Conservation (phyloP, 768 basidiomycete species). For the Tricholoma matsutake region DNA sequence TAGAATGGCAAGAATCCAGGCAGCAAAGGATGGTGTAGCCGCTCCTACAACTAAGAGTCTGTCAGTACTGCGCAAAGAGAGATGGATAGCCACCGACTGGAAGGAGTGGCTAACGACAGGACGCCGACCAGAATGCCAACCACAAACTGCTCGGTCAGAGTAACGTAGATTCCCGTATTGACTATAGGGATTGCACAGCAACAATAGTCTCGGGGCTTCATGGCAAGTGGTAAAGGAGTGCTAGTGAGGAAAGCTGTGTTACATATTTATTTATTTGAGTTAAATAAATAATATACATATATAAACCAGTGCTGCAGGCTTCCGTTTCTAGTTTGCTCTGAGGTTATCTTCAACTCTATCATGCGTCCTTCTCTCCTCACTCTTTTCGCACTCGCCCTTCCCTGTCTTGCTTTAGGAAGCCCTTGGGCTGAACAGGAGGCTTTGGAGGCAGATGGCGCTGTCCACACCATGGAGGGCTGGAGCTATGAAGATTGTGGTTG, state of each 20-base stretch:
- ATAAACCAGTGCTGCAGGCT: too few species aligned
- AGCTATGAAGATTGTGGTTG: conserved; percentile 71
- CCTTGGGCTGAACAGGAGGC: conserved; percentile 22
- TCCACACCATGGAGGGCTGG: conserved; percentile 51
- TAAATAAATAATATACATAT: not conserved
- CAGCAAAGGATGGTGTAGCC: conserved; percentile 73
- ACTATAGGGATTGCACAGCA: conserved; percentile 90
- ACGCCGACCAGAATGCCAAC: conserved; percentile 66
- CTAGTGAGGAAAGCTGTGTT: not conserved
- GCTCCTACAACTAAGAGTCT: conserved; percentile 73
- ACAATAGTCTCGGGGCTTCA: conserved; percentile 85
- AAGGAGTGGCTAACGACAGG: conserved; percentile 72
- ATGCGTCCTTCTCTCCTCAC: conserved; percentile 20
- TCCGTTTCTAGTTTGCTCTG: too few species aligned
- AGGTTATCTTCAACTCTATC: conserved; percentile 8
- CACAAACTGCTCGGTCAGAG: conserved; percentile 73
- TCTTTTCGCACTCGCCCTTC: conserved; percentile 21
- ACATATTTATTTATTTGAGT: not conserved
- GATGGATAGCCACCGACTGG: conserved; percentile 51
- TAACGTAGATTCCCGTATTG: conserved; percentile 86
- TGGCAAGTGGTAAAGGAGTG: conserved; percentile 31
- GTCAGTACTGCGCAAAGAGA: not conserved
- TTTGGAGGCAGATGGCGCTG: conserved; percentile 21
- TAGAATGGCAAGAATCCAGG: conserved; percentile 68
- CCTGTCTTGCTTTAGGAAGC: conserved; percentile 16